A percentile compares a stretch with the other conserved stretches of the same genome.
Evolutionary conservation across 2,329 filamentous ascomycete species (phyloP).

Genomic region (Pseudocercospora crystallina): DNA sequence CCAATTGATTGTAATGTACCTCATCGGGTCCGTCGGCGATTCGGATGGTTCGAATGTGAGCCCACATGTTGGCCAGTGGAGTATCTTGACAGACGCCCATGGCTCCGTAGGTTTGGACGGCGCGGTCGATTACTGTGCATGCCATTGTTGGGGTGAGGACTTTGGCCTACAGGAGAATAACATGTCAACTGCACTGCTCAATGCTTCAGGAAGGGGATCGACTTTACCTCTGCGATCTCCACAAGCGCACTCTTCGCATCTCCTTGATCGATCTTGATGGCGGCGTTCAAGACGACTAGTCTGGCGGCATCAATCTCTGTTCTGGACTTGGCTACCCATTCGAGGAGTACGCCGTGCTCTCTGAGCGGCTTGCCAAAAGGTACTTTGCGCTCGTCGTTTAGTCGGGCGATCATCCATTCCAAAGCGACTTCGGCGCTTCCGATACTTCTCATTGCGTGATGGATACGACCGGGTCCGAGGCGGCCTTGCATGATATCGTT

Average conservation of each 20-base stretch:
- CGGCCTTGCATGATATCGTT: conserved; percentile 99
- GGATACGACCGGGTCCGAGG: conserved; percentile 91
- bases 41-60: conserved; percentile 36
- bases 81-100: conserved; percentile 94
- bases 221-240: conserved; percentile 72
- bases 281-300: conserved; percentile 87
- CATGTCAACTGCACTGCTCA: too few relatives aligned
- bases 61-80: conserved; percentile 66
- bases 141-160: conserved; percentile 83
- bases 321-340: conserved; percentile 88
- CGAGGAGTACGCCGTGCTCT: conserved; percentile 89
- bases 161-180: conserved; percentile 63
- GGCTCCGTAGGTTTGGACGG: conserved; percentile 87
- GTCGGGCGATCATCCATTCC: conserved; percentile 89
- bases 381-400: conserved; percentile 88
- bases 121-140: conserved; percentile 86
- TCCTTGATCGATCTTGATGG: conserved; percentile 86
- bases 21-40: conserved; percentile 84
- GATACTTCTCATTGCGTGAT: conserved; percentile 95
- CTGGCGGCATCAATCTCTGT: conserved; percentile 92
- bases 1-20: conserved; percentile 83
- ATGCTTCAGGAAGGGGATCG: too few relatives aligned
- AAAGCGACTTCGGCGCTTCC: conserved; percentile 86
- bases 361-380: conserved; percentile 84
- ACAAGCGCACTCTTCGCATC: conserved; percentile 85